These are phyloP conservation scores for Pseudohalonectria lignicola DNA, from an alignment of 2,329 filamentous ascomycete genomes.

Conservation along the genomic window DNA sequence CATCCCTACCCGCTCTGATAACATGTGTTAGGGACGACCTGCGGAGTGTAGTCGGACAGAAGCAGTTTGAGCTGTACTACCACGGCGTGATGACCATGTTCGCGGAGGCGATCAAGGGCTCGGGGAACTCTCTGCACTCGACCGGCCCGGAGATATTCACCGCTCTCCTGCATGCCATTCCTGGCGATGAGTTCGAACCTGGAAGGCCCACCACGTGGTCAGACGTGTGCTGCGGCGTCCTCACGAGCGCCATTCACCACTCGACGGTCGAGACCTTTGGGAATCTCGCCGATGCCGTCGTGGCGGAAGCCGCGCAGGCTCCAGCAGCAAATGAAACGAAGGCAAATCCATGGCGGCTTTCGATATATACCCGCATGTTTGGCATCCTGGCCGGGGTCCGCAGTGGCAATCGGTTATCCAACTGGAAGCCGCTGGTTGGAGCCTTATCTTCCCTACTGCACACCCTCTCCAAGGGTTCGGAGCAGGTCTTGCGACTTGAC, in stretches of 20 bases:
- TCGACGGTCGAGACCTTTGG: conserved; percentile 63
- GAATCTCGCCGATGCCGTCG: conserved; percentile 52
- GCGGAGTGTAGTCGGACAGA: conserved; percentile 35
- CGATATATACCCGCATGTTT: conserved; percentile 47
- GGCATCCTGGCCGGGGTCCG: conserved; percentile 68
- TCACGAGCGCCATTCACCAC: conserved; percentile 77
- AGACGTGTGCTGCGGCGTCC: conserved; percentile 61
- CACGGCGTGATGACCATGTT: conserved; percentile 89
- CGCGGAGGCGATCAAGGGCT: conserved; percentile 64
- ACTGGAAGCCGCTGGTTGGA: conserved; percentile 59
- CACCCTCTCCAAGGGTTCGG: conserved; percentile 25
- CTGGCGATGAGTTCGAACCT: conserved; percentile 36
- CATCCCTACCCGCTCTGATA: conserved; percentile 60
- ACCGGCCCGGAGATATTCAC: conserved; percentile 42
- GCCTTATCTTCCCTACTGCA: conserved; percentile 42
- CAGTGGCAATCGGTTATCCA: conserved; percentile 60
- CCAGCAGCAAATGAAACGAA: conserved; percentile 21
- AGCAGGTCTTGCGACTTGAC: conserved; percentile 23
- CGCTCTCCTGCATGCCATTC: conserved; percentile 38
- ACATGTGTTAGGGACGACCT: conserved; percentile 63
- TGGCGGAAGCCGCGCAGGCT: conserved; percentile 33
- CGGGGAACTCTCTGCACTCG: conserved; percentile 48
- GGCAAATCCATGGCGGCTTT: conserved; percentile 26
- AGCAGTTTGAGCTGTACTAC: conserved; percentile 59
- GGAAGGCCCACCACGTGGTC: conserved; percentile 37